These are phyloP conservation scores for Kazachstania martiniae DNA, from an alignment of 805 yeast species.

Conservation along the genomic window DNA sequence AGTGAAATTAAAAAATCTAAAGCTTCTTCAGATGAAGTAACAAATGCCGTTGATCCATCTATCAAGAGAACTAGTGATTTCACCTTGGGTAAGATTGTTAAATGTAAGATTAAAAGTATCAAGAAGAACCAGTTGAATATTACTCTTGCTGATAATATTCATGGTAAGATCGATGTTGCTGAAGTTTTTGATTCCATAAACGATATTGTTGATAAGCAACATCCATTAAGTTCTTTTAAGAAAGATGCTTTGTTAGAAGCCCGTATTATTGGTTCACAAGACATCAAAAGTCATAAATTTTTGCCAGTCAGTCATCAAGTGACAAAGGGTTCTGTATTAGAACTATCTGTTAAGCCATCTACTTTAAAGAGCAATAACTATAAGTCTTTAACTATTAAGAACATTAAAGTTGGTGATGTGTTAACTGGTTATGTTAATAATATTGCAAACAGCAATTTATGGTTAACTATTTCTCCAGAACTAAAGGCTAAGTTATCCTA, in stretches of 20 bases:
- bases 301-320: conserved; percentile 52
- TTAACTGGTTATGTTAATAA: conserved; percentile 58
- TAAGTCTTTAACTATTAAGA: conserved; percentile 30
- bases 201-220: conserved; percentile 45
- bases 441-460: conserved; percentile 44
- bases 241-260: conserved; percentile 50
- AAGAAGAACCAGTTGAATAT: conserved; percentile 69
- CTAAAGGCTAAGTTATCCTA: conserved; percentile 56
- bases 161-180: conserved; percentile 70
- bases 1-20: conserved; percentile 7
- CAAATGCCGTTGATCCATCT: conserved; percentile 52
- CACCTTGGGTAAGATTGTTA: conserved; percentile 48
- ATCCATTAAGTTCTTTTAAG: conserved; percentile 50
- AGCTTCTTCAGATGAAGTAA: conserved; percentile 16
- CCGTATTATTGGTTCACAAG: conserved; percentile 67
- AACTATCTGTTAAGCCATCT: conserved; percentile 46
- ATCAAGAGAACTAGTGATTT: conserved; percentile 41
- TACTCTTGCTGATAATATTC: conserved; percentile 62
- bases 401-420: conserved; percentile 39
- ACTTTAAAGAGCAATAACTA: conserved; percentile 23
- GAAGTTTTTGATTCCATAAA: conserved; percentile 46
- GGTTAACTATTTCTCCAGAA: conserved; percentile 61
- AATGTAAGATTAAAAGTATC: conserved; percentile 49
- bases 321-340: conserved; percentile 48
- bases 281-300: conserved; percentile 55